Evolutionary conservation across 2,329 filamentous ascomycete genomes (phyloP), one percentile per base, ranked within the genome.

Genomic region (Cercospora brassicicola): DNA sequence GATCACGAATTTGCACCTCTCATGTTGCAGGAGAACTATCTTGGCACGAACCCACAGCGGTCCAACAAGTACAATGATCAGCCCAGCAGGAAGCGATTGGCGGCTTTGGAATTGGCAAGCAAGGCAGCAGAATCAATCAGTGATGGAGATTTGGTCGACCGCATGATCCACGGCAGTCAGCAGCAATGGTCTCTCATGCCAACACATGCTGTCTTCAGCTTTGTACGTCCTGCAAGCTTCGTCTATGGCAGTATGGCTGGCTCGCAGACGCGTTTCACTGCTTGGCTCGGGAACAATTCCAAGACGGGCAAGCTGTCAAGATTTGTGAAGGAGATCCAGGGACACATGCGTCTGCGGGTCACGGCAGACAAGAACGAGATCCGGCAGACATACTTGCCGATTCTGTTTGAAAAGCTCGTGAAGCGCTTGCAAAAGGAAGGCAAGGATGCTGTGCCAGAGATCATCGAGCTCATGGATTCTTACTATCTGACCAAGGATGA

Each of bases 121-220:
- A 87, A 92, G 74, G 95, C 95, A 3, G 94, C 95, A 3, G 91
- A 96, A 77, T 97, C 94, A 77, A 99, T 99, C 81, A 97, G 93
- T 76, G 95, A 99, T 76, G 95, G 95, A 68, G 95, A 99, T 78
- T 83, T 99, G 39, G 92, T 98, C 2, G 95, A 99, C 79, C 88
- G 93, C 62, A 97, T 99, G 94, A 99, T 99, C 68, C 95, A 99
- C 79, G 95, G 95, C 28, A 92, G 93, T 55, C 95, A 99, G 78
- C 95, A 99, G 78, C 95, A 99, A 70, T 99, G 95, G 95, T 95
- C 92, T 77, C 82, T 99, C 69, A 99, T 99, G 95, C 95, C 95
- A 13, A 91, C 92, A 1, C 95, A 99, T 80, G 95, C 94, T 28
- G 86, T 97, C 45, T 97, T 98, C 82, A 97, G 94, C 77, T 96